Percentiles rank a stretch among this genome's conserved stretches.
phyloP scores from a whole-genome alignment of 2,329 filamentous ascomycete species.

The Tolypocladium album region DNA sequence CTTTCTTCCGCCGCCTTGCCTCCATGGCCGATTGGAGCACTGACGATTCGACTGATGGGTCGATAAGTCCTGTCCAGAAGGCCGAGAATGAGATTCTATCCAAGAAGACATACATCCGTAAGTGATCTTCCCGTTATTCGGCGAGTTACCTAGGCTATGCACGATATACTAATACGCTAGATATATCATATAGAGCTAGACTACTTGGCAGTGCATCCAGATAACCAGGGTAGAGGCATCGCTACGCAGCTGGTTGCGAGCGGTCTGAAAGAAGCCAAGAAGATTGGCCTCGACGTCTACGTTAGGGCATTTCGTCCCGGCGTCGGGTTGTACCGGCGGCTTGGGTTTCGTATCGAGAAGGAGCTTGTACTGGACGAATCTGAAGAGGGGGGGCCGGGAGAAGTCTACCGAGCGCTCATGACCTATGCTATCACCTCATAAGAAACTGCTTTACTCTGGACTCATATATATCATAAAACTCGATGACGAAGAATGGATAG shows the following conservation, averaged over 20 bases:
- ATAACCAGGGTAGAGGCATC: constrained; percentile 14
- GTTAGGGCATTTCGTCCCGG: constrained; percentile 2
- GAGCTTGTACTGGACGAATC: constrained; percentile 1
- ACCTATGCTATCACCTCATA: constrained; percentile 1
- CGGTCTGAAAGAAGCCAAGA: constrained; percentile 13
- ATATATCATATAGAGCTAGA: no score
- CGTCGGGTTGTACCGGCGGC: constrained; percentile 1
- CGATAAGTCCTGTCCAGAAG: constrained; percentile 1
- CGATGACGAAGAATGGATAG: no score
- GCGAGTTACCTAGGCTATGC: no score
- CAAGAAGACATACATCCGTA: constrained; percentile 7
- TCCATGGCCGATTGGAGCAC: constrained; percentile 4
- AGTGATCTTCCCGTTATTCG: no score
- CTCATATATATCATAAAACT: no score
- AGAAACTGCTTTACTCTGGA: no score
- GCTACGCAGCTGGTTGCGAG: constrained; percentile 12
- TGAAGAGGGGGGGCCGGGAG: constrained; percentile 1
- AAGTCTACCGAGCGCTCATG: constrained; percentile 3
- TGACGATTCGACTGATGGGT: constrained; percentile 1
- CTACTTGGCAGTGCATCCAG: constrained; percentile 17
- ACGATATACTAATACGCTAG: no score
- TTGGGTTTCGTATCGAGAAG: constrained; percentile 3
- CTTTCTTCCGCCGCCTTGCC: constrained; percentile 3
- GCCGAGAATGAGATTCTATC: constrained; percentile 3
- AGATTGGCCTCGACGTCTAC: constrained; percentile 12